These are phyloP conservation scores for Apiotrichum laibachii DNA, from an alignment of 1,284 basidiomycete species.

Conservation along the genomic window DNA sequence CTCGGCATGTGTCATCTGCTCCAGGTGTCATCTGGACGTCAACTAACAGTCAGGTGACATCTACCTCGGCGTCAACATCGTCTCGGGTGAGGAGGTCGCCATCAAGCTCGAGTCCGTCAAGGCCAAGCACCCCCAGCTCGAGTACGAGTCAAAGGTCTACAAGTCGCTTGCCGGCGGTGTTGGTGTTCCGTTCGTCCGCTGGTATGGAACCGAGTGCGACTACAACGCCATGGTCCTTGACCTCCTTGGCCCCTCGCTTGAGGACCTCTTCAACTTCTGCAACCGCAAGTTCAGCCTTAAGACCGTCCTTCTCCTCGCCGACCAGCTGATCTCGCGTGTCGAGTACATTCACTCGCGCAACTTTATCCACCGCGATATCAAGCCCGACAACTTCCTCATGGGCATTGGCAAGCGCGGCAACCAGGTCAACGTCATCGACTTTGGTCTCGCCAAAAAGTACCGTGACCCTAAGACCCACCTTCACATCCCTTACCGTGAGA, in stretches of 20 bases:
- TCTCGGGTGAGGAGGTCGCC: constrained; percentile 99
- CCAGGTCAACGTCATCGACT: constrained; percentile 99
- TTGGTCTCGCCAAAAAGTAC: constrained; percentile 99
- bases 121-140: constrained; percentile 99
- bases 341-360: constrained; percentile 99
- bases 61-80: constrained; percentile 99
- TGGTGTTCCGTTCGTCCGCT: constrained; percentile 94
- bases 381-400: constrained; percentile 99
- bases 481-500: constrained; percentile 99
- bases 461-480: constrained; percentile 98
- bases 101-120: constrained; percentile 99
- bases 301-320: constrained; percentile 93
- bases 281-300: constrained; percentile 97
- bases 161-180: constrained; percentile 98
- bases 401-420: constrained; percentile 99
- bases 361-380: constrained; percentile 99
- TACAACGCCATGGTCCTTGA: constrained; percentile 99
- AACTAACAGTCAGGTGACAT: constrained; percentile 73
- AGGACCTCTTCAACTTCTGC: constrained; percentile 99
- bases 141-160: constrained; percentile 96
- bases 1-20: too few relatives aligned
- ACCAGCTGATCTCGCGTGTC: constrained; percentile 96
- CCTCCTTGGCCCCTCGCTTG: constrained; percentile 92
- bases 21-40: neutral
- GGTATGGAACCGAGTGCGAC: constrained; percentile 99